Evolutionary conservation across 306 rosid species (phyloP).

Genomic region (Vigna nakashimae): DNA sequence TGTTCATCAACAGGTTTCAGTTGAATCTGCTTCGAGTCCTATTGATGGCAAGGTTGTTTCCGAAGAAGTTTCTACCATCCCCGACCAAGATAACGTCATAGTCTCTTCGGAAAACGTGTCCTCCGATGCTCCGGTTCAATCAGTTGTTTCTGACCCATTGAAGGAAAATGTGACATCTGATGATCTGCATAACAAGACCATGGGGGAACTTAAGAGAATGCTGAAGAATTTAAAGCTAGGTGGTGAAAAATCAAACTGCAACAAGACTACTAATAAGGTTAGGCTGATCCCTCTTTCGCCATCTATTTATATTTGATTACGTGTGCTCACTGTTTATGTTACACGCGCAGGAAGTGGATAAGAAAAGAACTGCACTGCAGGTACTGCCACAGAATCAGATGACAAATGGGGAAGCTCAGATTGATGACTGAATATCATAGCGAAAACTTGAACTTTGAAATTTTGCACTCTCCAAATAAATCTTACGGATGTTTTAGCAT

Average conservation of each 20-base stretch:
- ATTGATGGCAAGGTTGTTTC: neutral
- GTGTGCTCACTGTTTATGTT: neutral
- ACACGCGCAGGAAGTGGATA: constrained; percentile 50
- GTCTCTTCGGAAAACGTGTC: neutral
- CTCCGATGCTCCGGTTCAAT: constrained; percentile 24
- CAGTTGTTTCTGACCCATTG: constrained; percentile 36
- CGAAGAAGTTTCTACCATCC: neutral
- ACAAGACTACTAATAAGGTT: constrained; percentile 34
- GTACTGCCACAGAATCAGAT: constrained; percentile 64
- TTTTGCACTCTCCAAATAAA: constrained; percentile 8
- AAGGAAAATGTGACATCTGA: constrained; percentile 33
- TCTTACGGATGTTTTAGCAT: neutral
- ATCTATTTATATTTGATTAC: neutral
- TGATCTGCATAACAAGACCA: constrained; percentile 34
- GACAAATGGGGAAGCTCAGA: constrained; percentile 39
- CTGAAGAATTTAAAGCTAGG: constrained; percentile 41
- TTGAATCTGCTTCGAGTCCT: neutral
- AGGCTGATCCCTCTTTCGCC: neutral
- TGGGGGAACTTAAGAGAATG: constrained; percentile 63
- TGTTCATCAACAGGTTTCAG: constrained; percentile 4
- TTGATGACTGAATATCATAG: constrained; percentile 27
- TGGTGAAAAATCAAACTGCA: constrained; percentile 19
- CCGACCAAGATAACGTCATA: neutral
- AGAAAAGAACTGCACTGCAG: constrained; percentile 76
- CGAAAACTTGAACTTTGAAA: neutral